Evolutionary conservation across 306 rosid species (phyloP).

Genomic region (Phaseolus lunatus): DNA sequence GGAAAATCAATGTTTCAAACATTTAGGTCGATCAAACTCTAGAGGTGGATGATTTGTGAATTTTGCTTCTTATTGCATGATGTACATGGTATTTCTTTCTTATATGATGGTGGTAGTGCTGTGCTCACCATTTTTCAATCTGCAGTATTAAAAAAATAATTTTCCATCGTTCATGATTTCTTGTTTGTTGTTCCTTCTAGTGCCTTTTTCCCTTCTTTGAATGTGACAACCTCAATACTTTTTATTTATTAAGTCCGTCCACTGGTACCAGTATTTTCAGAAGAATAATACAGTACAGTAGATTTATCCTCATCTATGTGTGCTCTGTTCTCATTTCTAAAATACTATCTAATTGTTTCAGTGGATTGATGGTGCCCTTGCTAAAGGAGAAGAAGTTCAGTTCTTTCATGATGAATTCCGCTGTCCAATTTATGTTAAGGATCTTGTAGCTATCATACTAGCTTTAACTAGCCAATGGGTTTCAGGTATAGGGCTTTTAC

Average conservation of each 20-base stretch:
- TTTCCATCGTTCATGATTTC: neutral
- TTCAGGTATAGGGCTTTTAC: slow-evolving; percentile 62
- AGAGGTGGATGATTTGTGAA: slow-evolving; percentile 11
- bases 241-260: neutral
- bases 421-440: slow-evolving; percentile 88
- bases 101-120: slow-evolving; percentile 8
- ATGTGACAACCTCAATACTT: neutral
- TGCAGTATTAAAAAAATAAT: neutral
- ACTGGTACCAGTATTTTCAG: neutral
- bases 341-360: slow-evolving; percentile 52
- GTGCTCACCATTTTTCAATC: slow-evolving; percentile 6
- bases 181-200: neutral
- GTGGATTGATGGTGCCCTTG: slow-evolving; percentile 85
- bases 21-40: slow-evolving; percentile 27
- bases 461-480: slow-evolving; percentile 72
- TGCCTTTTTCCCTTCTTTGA: slow-evolving; percentile 1
- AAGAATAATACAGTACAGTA: neutral
- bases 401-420: slow-evolving; percentile 92
- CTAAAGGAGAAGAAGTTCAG: slow-evolving; percentile 63
- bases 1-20: slow-evolving; percentile 39
- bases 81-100: slow-evolving; percentile 7
- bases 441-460: slow-evolving; percentile 65
- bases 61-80: slow-evolving; percentile 19
- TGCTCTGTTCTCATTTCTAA: neutral
- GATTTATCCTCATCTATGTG: neutral